Base-by-base conservation (phyloP, 257 asterid species). In the Eucommia ulmoides region DNA sequence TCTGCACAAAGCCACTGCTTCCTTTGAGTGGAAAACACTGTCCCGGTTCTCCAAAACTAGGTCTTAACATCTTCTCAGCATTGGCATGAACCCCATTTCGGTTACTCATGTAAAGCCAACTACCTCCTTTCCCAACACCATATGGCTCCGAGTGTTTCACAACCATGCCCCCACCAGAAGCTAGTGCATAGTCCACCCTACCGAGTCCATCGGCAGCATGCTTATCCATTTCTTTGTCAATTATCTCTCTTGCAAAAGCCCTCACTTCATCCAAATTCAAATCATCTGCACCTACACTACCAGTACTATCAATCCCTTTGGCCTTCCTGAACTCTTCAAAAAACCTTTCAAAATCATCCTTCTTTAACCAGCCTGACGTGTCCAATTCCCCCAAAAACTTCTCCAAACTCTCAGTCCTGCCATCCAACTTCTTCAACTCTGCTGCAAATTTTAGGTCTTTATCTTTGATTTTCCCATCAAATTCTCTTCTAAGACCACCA, bases 1-100 rank as follows among this genome's bases (percentile, higher is more conserved):
- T 74, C 65, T 63, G 83, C 22, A 86, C 83, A 74, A 78, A 83
- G 4, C 96, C 96, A 51, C 51, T 55, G 24, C 66, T 63, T 35
- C 94, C 92, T 22, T 78, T 83, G 14, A 91, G 75, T 8, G 94
- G 75, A 65, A 86, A 85, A 65, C 98, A 91, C 19, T 80, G 84
- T 15, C 96, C 96, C 33, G 98, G 98, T 76, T 86, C 96, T 53
- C 98, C 98, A 68, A 91, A 86, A 69, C 96, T 91, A 4, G 98
- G 96, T 54, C 55, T 72, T 45, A 91, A 55, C 81, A 91, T 83
- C 83, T 67, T 84, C 51, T 63, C 71, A 7, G 93, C 77, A 53
- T 73, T 76, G 3, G 21, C 24, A 33, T 71, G 58, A 41, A 65
- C 73, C 56, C 22, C 56, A 22, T 47, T 65, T 5, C 41, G 45